Conservation (phyloP, 2,329 filamentous ascomycete species). For the Aaosphaeria pasadenensis region DNA sequence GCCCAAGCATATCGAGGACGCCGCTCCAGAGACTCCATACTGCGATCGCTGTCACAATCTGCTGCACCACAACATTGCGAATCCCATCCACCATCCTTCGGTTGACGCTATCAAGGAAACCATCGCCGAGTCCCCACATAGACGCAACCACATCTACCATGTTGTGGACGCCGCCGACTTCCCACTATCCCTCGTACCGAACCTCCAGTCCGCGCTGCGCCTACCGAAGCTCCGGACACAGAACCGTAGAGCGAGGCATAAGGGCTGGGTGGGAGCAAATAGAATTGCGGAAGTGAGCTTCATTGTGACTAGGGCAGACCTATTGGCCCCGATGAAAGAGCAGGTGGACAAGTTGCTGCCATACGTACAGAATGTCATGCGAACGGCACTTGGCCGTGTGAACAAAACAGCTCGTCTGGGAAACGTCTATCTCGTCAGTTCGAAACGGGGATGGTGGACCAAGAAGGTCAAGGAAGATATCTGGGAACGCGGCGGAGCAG, state of each 20-base stretch:
- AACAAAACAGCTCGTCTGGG: constrained; percentile 76
- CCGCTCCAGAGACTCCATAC: constrained; percentile 50
- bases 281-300: constrained; percentile 79
- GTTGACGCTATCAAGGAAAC: constrained; percentile 79
- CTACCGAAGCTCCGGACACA: constrained; percentile 72
- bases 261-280: constrained; percentile 61
- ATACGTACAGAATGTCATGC: constrained; percentile 73
- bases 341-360: constrained; percentile 86
- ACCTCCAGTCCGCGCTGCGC: constrained; percentile 67
- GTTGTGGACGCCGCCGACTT: constrained; percentile 95
- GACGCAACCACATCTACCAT: constrained; percentile 93
- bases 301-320: constrained; percentile 83
- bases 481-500: constrained; percentile 75
- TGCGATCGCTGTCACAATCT: constrained; percentile 88
- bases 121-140: constrained; percentile 83
- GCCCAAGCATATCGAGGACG: constrained; percentile 6
- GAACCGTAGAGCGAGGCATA: constrained; percentile 72
- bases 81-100: constrained; percentile 75
- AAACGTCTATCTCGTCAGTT: constrained; percentile 82
- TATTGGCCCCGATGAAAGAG: constrained; percentile 78
- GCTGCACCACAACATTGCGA: constrained; percentile 68
- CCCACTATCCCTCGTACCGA: constrained; percentile 84
- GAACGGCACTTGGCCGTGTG: constrained; percentile 67
- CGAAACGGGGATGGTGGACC: constrained; percentile 88
- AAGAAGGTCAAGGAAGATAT: constrained; percentile 82